Base-by-base conservation (phyloP, 176 grass and related monocot species). In the Rhynchospora breviuscula region DNA sequence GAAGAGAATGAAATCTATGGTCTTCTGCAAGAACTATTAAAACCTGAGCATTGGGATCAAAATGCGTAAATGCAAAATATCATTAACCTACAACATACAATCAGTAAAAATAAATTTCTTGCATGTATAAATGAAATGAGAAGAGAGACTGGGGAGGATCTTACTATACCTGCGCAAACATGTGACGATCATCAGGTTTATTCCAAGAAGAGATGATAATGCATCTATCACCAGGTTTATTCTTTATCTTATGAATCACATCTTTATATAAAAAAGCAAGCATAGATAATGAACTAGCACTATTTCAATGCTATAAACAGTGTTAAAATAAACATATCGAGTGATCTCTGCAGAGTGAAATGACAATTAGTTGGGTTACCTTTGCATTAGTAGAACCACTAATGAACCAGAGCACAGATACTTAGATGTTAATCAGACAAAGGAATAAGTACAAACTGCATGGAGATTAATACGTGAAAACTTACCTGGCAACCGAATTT, bases 401-500 rank as follows among this genome's bases (percentile, higher is more conserved):
- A 61, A 97, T 93, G 82, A 97, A 97, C 91, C 94, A 97, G 26
- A 78, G 88, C 26, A 61, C 21, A 0, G 77, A 81, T 56, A 69
- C 1, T 82, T 68, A 90, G 26, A 73, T 78, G 23, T 15, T 59
- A 79, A 56, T 12, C 52, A 83, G 33, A 67, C 66, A 56, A 87
- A 63, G 72, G 33, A 45, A 18, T 29, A 90, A 18, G 40, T 51
- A 51, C 3, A 69, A 80, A 82, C 17, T 57, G 44, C 7, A 23
- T 57, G 40, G 21, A 79, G 67, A 35, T 15, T n/a, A 17, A 4
- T 29, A 82, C 33, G 26, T 82, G 60, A 4, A 0, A 40, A 80
- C 70, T 66, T 89, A 97, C 91, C 91, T 97, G 94, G 40, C 90
- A 97, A 63, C 94, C 94, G 66, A 97, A 94, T 87, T 94, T 94